Conservation (phyloP, 2,329 filamentous ascomycete species). For the Leptographium radiaticola region DNA sequence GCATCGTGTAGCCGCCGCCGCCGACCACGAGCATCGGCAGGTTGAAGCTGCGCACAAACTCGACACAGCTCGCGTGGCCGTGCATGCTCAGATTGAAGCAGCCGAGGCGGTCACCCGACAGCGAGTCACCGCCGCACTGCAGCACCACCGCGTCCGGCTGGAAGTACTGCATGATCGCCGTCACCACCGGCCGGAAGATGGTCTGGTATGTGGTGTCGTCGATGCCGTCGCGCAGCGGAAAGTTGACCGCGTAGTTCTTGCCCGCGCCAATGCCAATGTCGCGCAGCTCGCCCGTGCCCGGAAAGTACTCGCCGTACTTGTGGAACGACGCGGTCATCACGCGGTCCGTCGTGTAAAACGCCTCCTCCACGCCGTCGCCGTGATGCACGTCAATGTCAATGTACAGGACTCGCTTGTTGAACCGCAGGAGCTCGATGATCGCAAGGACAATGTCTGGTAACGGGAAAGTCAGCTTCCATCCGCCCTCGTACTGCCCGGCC, state of each 20-base stretch:
- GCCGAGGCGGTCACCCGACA: conserved; percentile 86
- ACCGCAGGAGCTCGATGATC: conserved; percentile 80
- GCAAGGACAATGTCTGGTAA: conserved; percentile 71
- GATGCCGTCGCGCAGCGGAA: conserved; percentile 83
- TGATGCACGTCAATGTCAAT: conserved; percentile 87
- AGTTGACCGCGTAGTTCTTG: conserved; percentile 83
- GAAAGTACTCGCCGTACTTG: conserved; percentile 95
- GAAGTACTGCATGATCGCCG: conserved; percentile 76
- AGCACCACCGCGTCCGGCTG: conserved; percentile 85
- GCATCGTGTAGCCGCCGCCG: conserved; percentile 91
- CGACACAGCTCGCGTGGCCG: conserved; percentile 88
- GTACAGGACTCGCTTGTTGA: conserved; percentile 92
- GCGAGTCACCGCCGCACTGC: conserved; percentile 88
- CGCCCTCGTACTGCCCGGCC: not conserved
- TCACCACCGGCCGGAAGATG: conserved; percentile 84
- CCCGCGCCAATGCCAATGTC: conserved; percentile 80
- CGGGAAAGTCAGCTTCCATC: not conserved
- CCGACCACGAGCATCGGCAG: conserved; percentile 86
- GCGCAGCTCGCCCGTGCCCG: conserved; percentile 75
- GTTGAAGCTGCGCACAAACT: conserved; percentile 75
- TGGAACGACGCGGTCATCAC: conserved; percentile 90
- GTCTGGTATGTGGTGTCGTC: conserved; percentile 80
- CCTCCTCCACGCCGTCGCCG: conserved; percentile 74
- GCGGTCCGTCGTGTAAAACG: conserved; percentile 71
- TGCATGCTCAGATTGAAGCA: conserved; percentile 98